phyloP scores from a whole-genome alignment of 371 early-diverging fungal genomes.

The Mucor saturninus region DNA sequence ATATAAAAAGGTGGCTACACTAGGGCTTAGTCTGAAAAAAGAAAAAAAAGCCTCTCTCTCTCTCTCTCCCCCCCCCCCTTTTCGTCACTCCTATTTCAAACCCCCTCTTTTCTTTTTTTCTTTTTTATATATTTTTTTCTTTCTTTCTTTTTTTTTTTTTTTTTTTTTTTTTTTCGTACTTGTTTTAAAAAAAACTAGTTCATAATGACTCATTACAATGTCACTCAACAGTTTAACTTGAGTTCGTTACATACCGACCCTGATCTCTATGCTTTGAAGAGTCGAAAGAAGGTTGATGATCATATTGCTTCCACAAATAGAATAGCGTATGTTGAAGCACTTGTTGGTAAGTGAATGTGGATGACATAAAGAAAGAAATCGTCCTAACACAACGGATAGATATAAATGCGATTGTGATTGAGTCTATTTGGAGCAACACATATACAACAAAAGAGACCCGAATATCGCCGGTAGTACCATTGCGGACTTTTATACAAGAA shows the following conservation, averaged over 20 bases:
- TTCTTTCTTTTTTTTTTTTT: slow-evolving; percentile 13
- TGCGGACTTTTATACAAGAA: slow-evolving; percentile 77
- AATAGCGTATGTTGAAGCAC: slow-evolving; percentile 55
- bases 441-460: slow-evolving; percentile 33
- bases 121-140: slow-evolving; percentile 12
- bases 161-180: not conserved
- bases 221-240: slow-evolving; percentile 1
- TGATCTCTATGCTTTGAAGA: slow-evolving; percentile 43
- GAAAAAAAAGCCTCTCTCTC: slow-evolving; percentile 5
- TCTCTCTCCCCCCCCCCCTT: slow-evolving; percentile 2
- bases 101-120: slow-evolving; percentile 14
- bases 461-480: slow-evolving; percentile 61
- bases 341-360: slow-evolving; percentile 46
- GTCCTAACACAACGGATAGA: slow-evolving; percentile 37
- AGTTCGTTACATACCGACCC: slow-evolving; percentile 39
- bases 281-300: slow-evolving; percentile 6
- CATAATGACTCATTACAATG: slow-evolving; percentile 9
- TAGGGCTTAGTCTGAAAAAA: slow-evolving; percentile 10
- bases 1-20: not conserved
- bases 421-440: slow-evolving; percentile 57
- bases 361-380: not conserved
- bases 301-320: slow-evolving; percentile 30
- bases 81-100: slow-evolving; percentile 11
- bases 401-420: slow-evolving; percentile 63
- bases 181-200: not conserved